phyloP scores from a whole-genome alignment of 1,284 basidiomycete species.

The Pyrrhoderma noxium region DNA sequence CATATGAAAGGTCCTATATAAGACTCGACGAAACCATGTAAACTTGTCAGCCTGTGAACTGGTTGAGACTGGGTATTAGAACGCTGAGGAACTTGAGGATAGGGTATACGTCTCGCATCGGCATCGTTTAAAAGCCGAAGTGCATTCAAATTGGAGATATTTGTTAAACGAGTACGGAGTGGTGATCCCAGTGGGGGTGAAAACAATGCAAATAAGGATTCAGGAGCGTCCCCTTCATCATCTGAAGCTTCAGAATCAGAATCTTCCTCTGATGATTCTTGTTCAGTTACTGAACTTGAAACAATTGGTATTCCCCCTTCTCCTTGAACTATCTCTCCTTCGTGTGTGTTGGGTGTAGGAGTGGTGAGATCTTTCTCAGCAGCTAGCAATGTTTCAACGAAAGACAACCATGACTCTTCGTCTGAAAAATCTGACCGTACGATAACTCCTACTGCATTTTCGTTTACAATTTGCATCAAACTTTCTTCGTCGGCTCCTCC shows the following conservation, averaged over 20 bases:
- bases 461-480: neutral
- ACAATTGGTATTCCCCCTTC: conserved; percentile 15
- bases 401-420: conserved; percentile 54
- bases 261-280: conserved; percentile 17
- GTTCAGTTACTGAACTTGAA: neutral
- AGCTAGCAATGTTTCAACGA: conserved; percentile 41
- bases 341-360: conserved; percentile 15
- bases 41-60: conserved; percentile 53
- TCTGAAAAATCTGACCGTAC: conserved; percentile 63
- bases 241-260: conserved; percentile 21
- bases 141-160: conserved; percentile 55
- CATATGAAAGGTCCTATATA: conserved; percentile 62
- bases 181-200: conserved; percentile 34
- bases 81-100: conserved; percentile 36
- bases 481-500: conserved; percentile 7
- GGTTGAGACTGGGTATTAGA: conserved; percentile 29
- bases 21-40: conserved; percentile 62
- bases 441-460: conserved; percentile 38
- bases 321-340: conserved; percentile 22
- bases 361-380: conserved; percentile 43
- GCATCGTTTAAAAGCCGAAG: conserved; percentile 68
- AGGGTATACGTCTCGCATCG: conserved; percentile 46
- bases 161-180: conserved; percentile 35
- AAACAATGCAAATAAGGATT: conserved; percentile 43
- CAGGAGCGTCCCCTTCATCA: conserved; percentile 19